phyloP scores from a whole-genome alignment of 805 yeast species.

The Yarrowia bubula region DNA sequence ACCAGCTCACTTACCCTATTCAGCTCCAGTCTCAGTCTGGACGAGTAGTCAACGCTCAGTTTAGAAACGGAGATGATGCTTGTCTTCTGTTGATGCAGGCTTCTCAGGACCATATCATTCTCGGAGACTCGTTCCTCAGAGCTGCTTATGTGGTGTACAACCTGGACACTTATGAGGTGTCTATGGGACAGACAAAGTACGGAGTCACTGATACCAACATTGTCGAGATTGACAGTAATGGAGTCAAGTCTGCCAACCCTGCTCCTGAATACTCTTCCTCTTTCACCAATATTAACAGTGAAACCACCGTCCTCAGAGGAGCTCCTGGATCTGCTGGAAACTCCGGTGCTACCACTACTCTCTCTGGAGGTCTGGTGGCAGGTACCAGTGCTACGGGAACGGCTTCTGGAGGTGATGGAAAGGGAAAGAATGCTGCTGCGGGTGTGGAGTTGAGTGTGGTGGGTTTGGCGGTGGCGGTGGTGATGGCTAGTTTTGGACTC shows the following conservation, averaged over 20 bases:
- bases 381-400: not conserved
- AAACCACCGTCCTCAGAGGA: constrained; percentile 5
- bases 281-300: constrained; percentile 1
- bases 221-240: constrained; percentile 34
- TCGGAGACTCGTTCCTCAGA: constrained; percentile 68
- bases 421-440: constrained; percentile 12
- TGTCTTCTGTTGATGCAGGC: constrained; percentile 35
- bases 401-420: not conserved
- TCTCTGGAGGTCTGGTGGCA: constrained; percentile 26
- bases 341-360: not conserved
- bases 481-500: not conserved
- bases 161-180: constrained; percentile 54
- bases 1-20: constrained; percentile 36
- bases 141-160: constrained; percentile 68
- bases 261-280: constrained; percentile 31
- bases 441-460: constrained; percentile 3
- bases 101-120: constrained; percentile 41
- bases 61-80: constrained; percentile 31
- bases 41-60: constrained; percentile 28
- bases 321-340: constrained; percentile 8
- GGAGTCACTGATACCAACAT: constrained; percentile 35
- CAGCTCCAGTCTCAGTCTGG: constrained; percentile 21
- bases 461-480: constrained; percentile 7
- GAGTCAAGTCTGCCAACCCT: constrained; percentile 37
- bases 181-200: constrained; percentile 50